Conservation (phyloP, 306 rosid genomes). For the Pyrus betulifolia region DNA sequence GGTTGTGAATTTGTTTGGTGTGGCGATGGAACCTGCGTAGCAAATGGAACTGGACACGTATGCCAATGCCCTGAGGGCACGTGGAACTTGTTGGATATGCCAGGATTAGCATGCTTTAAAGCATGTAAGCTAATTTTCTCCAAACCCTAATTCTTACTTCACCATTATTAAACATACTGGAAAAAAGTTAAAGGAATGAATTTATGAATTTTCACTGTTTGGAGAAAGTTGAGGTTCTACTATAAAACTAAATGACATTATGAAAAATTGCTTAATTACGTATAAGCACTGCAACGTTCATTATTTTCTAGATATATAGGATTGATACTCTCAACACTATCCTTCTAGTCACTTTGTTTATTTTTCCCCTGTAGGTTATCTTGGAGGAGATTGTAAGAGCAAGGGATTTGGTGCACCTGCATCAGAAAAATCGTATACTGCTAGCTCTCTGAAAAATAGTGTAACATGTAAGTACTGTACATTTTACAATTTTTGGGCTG, state of each 20-base stretch:
- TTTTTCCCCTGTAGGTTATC: constrained; percentile 26
- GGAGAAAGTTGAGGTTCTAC: too few species aligned
- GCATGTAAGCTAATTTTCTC: constrained; percentile 23
- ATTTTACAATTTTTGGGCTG: background rate
- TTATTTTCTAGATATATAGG: too few species aligned
- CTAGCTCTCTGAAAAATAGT: constrained; percentile 18
- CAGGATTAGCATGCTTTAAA: constrained; percentile 20
- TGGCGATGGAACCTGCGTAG: constrained; percentile 31
- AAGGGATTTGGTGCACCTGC: constrained; percentile 4
- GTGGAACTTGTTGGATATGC: constrained; percentile 7
- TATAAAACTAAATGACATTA: too few species aligned
- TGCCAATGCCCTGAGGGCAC: constrained; percentile 35
- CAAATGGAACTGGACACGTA: constrained; percentile 16
- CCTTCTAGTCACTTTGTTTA: background rate
- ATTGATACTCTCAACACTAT: background rate
- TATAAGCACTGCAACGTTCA: too few species aligned
- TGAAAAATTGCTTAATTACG: too few species aligned
- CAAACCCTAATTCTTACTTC: background rate
- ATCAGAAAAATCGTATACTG: background rate
- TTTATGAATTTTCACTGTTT: too few species aligned
- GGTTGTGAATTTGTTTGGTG: constrained; percentile 32
- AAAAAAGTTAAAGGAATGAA: too few species aligned
- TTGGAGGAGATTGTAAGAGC: constrained; percentile 38
- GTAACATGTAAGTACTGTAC: background rate
- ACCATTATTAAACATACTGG: too few species aligned